phyloP scores from a whole-genome alignment of 805 yeast genomes.

The Pichia heedii region DNA sequence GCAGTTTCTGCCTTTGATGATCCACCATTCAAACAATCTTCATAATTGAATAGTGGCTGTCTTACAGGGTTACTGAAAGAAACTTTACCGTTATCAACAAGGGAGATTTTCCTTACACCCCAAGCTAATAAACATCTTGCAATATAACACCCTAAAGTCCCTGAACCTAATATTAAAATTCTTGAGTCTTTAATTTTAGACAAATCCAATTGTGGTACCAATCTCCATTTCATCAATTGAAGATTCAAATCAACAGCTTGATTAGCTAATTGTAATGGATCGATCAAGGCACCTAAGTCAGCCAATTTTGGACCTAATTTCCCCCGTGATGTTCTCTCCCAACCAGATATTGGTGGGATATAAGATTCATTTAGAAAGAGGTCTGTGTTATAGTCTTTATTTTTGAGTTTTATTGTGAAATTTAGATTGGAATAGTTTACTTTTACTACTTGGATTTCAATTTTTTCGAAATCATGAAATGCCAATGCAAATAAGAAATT shows the following conservation, averaged over 20 bases:
- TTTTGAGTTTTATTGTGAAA: slow-evolving; percentile 17
- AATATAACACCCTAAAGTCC: slow-evolving; percentile 91
- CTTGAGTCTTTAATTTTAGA: slow-evolving; percentile 51
- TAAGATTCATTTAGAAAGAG: not conserved
- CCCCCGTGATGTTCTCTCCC: slow-evolving; percentile 78
- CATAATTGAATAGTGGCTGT: slow-evolving; percentile 76
- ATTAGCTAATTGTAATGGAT: slow-evolving; percentile 74
- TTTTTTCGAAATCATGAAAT: slow-evolving; percentile 25
- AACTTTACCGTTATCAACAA: slow-evolving; percentile 83
- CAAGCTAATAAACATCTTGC: slow-evolving; percentile 82
- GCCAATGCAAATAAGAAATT: slow-evolving; percentile 24
- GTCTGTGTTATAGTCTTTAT: slow-evolving; percentile 8
- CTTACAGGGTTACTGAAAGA: slow-evolving; percentile 94
- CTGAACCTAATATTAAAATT: slow-evolving; percentile 85
- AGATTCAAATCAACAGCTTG: slow-evolving; percentile 90
- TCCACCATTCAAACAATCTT: slow-evolving; percentile 75
- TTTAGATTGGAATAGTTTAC: slow-evolving; percentile 17
- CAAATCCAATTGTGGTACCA: slow-evolving; percentile 73
- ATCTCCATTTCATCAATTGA: slow-evolving; percentile 94
- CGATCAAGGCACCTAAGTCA: slow-evolving; percentile 69
- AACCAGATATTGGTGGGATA: slow-evolving; percentile 50
- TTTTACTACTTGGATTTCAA: slow-evolving; percentile 34
- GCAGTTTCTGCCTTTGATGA: slow-evolving; percentile 71
- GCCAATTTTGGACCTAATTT: slow-evolving; percentile 76
- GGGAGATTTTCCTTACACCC: slow-evolving; percentile 83